Conservation (phyloP, 2,329 filamentous ascomycete genomes). For the Tolypocladium cylindrosporum region DNA sequence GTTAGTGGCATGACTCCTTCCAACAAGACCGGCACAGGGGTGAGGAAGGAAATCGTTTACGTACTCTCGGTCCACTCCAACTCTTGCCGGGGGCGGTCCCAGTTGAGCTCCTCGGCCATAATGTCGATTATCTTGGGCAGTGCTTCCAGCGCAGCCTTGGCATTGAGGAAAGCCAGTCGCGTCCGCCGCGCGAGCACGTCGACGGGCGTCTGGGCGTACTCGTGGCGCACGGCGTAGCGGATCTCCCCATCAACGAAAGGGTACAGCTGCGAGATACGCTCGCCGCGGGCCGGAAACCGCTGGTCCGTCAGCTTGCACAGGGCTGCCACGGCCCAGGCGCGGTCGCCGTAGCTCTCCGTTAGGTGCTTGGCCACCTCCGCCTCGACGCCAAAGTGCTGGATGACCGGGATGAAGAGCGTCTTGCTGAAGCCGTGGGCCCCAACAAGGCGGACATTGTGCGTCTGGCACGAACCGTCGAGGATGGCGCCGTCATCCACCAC, state of each 20-base stretch:
- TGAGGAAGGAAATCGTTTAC: constrained; percentile 16
- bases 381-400: constrained; percentile 87
- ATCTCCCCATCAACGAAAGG: constrained; percentile 90
- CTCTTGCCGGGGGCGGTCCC: constrained; percentile 64
- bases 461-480: constrained; percentile 62
- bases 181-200: constrained; percentile 82
- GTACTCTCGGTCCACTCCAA: constrained; percentile 69
- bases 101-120: constrained; percentile 76
- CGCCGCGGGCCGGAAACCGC: constrained; percentile 74
- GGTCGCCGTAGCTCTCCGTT: constrained; percentile 79
- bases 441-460: constrained; percentile 69
- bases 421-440: constrained; percentile 83
- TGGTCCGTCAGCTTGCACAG: constrained; percentile 67
- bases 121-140: constrained; percentile 80
- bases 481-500: constrained; percentile 60
- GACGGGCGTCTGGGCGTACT: constrained; percentile 84
- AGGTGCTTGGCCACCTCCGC: constrained; percentile 88
- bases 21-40: not conserved
- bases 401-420: constrained; percentile 85
- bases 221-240: constrained; percentile 76
- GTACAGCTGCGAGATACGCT: constrained; percentile 71
- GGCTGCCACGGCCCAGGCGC: constrained; percentile 82
- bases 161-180: constrained; percentile 80
- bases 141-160: constrained; percentile 79
- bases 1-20: not conserved